Percentiles rank a stretch among this genome's conserved stretches.
These are phyloP conservation scores for Didymella pomorum DNA, from an alignment of 2,329 filamentous ascomycete species.

Conservation along the genomic window DNA sequence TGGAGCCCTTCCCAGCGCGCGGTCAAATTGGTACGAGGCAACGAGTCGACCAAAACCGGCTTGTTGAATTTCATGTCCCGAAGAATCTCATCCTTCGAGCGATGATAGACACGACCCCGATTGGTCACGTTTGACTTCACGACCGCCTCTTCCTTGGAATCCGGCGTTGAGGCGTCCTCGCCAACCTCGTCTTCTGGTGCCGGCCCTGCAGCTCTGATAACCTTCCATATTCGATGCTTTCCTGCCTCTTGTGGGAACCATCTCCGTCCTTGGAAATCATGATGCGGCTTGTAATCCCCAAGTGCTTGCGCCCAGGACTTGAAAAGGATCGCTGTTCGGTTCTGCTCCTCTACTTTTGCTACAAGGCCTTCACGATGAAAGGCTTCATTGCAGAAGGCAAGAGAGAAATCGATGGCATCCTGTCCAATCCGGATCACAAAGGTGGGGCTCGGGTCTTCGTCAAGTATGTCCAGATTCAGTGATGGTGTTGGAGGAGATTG, in stretches of 20 bases:
- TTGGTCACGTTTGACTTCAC: neutral
- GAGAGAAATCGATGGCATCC: conserved; percentile 25
- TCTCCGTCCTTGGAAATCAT: conserved; percentile 26
- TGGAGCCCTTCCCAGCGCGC: conserved; percentile 40
- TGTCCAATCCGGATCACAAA: conserved; percentile 33
- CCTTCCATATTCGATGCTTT: conserved; percentile 25
- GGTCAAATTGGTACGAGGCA: conserved; percentile 27
- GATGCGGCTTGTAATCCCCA: conserved; percentile 18
- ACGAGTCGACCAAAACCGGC: neutral
- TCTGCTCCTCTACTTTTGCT: conserved; percentile 17
- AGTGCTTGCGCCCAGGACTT: conserved; percentile 40
- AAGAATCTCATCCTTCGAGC: conserved; percentile 20
- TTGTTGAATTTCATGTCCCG: conserved; percentile 15
- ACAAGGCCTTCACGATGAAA: conserved; percentile 27
- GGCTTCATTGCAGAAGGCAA: conserved; percentile 35
- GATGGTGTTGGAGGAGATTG: conserved; percentile 4
- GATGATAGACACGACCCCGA: conserved; percentile 11
- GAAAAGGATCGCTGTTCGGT: conserved; percentile 32
- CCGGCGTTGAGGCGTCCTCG: neutral
- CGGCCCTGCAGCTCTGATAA: conserved; percentile 23
- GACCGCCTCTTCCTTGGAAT: conserved; percentile 3
- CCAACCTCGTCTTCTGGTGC: neutral
- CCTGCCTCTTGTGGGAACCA: conserved; percentile 34
- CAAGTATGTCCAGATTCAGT: conserved; percentile 35
- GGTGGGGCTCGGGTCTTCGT: conserved; percentile 32